These are phyloP conservation scores for Claviceps sp. DNA, from an alignment of 2,329 filamentous ascomycete genomes.

Conservation along the genomic window DNA sequence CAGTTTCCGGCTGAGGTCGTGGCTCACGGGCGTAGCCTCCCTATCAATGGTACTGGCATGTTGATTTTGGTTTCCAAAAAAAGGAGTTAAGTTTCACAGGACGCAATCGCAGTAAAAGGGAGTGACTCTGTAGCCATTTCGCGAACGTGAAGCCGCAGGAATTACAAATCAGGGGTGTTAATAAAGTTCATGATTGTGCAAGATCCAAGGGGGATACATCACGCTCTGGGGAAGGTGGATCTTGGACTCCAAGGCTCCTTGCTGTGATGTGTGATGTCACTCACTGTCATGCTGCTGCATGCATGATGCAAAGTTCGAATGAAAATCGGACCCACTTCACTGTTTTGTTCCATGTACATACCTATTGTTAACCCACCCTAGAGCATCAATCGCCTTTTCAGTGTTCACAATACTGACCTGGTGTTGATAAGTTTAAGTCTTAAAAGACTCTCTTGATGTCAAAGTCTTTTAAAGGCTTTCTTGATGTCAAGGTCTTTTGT, in stretches of 20 bases:
- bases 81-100: neutral
- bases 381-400: neutral
- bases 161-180: neutral
- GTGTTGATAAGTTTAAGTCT: neutral
- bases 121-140: neutral
- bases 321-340: neutral
- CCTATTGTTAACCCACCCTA: neutral
- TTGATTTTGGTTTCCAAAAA: constrained; percentile 7
- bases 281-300: constrained; percentile 6
- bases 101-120: neutral
- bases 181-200: neutral
- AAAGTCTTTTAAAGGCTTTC: too few relatives aligned
- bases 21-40: constrained; percentile 38
- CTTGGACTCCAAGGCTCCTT: neutral
- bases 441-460: too few relatives aligned
- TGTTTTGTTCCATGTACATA: neutral
- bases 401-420: neutral
- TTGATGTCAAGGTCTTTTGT: too few relatives aligned
- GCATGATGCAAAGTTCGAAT: neutral
- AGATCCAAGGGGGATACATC: neutral
- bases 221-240: constrained; percentile 2
- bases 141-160: neutral
- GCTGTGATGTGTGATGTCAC: constrained; percentile 6
- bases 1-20: constrained; percentile 1
- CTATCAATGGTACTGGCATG: constrained; percentile 41